Base-by-base conservation (phyloP, 352 stramenopile species). In the Pythium aquatile region DNA sequence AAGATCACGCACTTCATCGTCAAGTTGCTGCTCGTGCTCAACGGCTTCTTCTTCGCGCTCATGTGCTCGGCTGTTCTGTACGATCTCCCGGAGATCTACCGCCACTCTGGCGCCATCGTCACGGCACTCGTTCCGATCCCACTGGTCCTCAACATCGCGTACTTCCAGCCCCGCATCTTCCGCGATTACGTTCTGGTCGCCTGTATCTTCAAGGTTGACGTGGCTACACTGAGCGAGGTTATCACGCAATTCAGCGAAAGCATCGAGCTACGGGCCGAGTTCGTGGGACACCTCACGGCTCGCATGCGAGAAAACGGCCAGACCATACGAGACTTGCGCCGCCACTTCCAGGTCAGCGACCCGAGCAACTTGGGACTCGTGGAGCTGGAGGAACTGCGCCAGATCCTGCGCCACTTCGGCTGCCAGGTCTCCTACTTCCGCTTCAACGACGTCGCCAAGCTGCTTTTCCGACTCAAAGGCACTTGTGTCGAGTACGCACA, bases 361-460 rank as follows among this genome's bases (percentile, higher is more conserved):
- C 51, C 49, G 5, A 20, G 17, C 8, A 42, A 37, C 24, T 55
- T 39, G 7, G 66, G 66, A 1, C 35, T 52, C 6, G 10, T 73
- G 7, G 56, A 68, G 14, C 24, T 66, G 5, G 61, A 73, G 17
- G 49, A 73, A 14, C 28, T 73, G 26, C 61, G 66, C 7, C 48
- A 58, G 14, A 46, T 69, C 2, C 39, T 73, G 44, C 55, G 30
- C 16, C 17, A 58, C 2, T 66, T 69, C 33, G 66, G 66, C 11
- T 66, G 30, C 40, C 54, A 68, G 33, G 29, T 73, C 20, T 73
- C 66, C 47, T 73, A 53, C 61, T 73, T 66, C 40, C 60, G 66
- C 20, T 73, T 73, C 66, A 73, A 73, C 61, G 51, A 55, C 42
- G 42, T 69, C 9, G 67, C 65, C n/a, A 64, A 67, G 54, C 49